Evolutionary conservation across 768 basidiomycete species (phyloP), one percentile per base, ranked within the genome.

Genomic region (Sporobolomyces phaffii): DNA sequence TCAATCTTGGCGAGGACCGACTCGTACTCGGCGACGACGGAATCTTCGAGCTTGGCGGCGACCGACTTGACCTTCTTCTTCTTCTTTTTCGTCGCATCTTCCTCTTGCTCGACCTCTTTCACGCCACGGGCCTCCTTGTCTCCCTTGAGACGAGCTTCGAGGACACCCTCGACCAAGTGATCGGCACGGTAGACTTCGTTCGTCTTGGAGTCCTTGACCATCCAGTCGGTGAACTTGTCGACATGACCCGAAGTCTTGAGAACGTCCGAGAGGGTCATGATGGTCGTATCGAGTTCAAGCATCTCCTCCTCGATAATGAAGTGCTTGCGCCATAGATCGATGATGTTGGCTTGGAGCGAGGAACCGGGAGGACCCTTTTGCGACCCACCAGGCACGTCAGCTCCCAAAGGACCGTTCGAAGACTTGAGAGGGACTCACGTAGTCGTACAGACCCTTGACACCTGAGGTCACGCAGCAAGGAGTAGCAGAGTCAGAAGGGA

Each of bases 291-390:
- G 71, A 98, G 85, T 79, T 98, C 94, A 73, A 94, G 86, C 96
- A 98, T 99, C 79, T 89, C 85, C 75, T 99, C 94, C 75, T 98
- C 90, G 75, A 98, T 83, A 81, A 99, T 98, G 76, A 98, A 98
- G 80, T 98, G 96, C 77, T 88, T 88, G 60, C 94, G 84, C 96
- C 94, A 98, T 82, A 90, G 90, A 0, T 88, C 81, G 76, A 97
- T 87, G 80, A 99, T 90, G 82, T 98, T 98, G 65, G 94, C 90
- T 75, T 97, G 93, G 38, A 98, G 83, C 3, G 91, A 84, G 2
- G 96, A 93, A 65, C 96, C 94, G 1, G 94, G 90, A 59, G 93
- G 94, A 47, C 94, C 93, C 75, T 65, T 56, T 6, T 38, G 7
- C n/a, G 36, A 20, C 5, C 18, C n/a, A n/a, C n/a, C n/a, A n/a